Percentiles rank a stretch among this genome's conserved stretches.
phyloP scores from a whole-genome alignment of 495 filamentous ascomycete species.

The Lophiotrema nucula region DNA sequence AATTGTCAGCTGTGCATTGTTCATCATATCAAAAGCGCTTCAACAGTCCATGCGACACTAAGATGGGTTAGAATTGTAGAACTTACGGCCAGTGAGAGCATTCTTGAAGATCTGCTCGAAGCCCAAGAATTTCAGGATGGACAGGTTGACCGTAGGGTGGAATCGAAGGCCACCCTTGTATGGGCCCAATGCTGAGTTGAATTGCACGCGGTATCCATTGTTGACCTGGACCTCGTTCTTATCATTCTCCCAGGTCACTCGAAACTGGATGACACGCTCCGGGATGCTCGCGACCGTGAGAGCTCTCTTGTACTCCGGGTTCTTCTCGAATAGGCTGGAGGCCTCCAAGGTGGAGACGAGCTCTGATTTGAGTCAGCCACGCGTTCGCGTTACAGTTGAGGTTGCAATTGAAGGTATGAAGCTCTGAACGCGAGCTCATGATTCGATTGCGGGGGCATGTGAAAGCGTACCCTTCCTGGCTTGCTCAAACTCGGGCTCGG shows the following conservation, averaged over 20 bases:
- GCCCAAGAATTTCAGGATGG: slow-evolving; percentile 96
- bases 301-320: slow-evolving; percentile 90
- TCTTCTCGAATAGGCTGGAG: slow-evolving; percentile 86
- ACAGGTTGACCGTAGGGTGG: slow-evolving; percentile 95
- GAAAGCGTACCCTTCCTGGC: slow-evolving; percentile 83
- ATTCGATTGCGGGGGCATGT: not conserved
- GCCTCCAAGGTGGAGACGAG: slow-evolving; percentile 90
- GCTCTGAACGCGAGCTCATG: not conserved
- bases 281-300: slow-evolving; percentile 86
- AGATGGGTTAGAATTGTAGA: too few relatives aligned
- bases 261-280: slow-evolving; percentile 96
- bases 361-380: slow-evolving; percentile 54
- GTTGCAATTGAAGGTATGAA: not conserved
- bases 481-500: slow-evolving; percentile 97
- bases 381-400: too few relatives aligned
- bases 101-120: slow-evolving; percentile 99
- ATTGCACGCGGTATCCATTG: slow-evolving; percentile 95
- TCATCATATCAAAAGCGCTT: not conserved
- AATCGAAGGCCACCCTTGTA: slow-evolving; percentile 98
- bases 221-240: slow-evolving; percentile 87
- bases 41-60: too few relatives aligned
- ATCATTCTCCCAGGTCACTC: slow-evolving; percentile 95
- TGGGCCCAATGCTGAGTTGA: slow-evolving; percentile 96
- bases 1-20: slow-evolving; percentile 3
- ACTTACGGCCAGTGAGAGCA: slow-evolving; percentile 91